phyloP scores from a whole-genome alignment of 768 basidiomycete species.

The Leccinum broughii region DNA sequence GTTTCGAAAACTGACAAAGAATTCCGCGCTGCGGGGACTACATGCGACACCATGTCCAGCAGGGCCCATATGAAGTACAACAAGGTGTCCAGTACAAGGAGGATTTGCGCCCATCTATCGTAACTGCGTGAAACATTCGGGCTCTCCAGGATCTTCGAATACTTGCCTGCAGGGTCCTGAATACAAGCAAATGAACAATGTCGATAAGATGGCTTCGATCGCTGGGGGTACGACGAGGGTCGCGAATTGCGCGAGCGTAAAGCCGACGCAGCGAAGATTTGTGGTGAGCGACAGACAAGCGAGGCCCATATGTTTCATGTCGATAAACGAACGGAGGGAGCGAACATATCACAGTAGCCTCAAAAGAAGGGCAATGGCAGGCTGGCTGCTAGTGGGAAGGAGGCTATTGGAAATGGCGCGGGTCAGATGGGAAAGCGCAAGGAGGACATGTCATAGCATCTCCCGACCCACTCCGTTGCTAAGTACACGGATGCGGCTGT shows the following conservation, averaged over 20 bases:
- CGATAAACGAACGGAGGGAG: constrained; percentile 17
- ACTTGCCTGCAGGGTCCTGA: constrained; percentile 52
- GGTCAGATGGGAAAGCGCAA: constrained; percentile 28
- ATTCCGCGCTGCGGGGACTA: constrained; percentile 50
- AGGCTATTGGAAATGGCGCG: constrained; percentile 17
- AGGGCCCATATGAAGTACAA: constrained; percentile 58
- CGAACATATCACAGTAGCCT: constrained; percentile 37
- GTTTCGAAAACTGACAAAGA: constrained; percentile 47
- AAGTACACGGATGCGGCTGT: constrained; percentile 16
- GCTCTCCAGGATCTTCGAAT: not conserved
- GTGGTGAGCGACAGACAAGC: constrained; percentile 69
- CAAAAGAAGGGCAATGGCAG: constrained; percentile 42
- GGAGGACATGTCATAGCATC: constrained; percentile 10
- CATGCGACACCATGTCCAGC: constrained; percentile 60
- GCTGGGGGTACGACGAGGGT: constrained; percentile 62
- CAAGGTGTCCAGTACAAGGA: constrained; percentile 64
- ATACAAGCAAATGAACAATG: constrained; percentile 51
- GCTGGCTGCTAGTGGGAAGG: constrained; percentile 39
- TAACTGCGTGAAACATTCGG: constrained; percentile 3
- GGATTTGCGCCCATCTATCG: constrained; percentile 48
- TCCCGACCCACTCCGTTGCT: constrained; percentile 17
- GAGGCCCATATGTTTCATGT: constrained; percentile 45
- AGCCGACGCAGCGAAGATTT: constrained; percentile 67
- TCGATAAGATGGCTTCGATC: constrained; percentile 61
- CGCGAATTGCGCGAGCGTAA: constrained; percentile 46